These are phyloP conservation scores for Pleurotus tuber-regium DNA, from an alignment of 768 basidiomycete genomes.

Conservation along the genomic window DNA sequence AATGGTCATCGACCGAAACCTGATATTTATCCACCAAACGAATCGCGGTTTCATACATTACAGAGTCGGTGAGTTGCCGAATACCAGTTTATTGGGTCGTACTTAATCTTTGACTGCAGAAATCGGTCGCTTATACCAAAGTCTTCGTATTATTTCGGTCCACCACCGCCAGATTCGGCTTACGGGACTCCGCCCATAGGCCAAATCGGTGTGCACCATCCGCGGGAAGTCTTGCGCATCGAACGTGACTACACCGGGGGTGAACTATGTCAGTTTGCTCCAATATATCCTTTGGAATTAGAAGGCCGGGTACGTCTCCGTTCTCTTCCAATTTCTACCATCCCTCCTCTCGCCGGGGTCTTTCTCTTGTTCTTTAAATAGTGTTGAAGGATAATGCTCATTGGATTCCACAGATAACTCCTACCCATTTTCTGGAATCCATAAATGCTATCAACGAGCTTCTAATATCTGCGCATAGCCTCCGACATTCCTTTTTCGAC, in stretches of 20 bases:
- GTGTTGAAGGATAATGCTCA: not conserved
- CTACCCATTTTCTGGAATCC: conserved; percentile 85
- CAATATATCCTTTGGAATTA: conserved; percentile 87
- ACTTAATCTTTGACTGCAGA: not conserved
- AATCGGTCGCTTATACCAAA: conserved; percentile 61
- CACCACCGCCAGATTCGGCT: conserved; percentile 72
- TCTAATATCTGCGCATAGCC: conserved; percentile 83
- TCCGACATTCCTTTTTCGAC: conserved; percentile 68
- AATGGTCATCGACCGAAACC: conserved; percentile 32
- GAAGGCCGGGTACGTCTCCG: conserved; percentile 73
- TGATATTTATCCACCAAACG: conserved; percentile 42
- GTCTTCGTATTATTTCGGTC: conserved; percentile 84
- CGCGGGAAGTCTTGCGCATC: conserved; percentile 87
- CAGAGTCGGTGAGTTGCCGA: conserved; percentile 40
- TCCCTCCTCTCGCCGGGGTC: not conserved
- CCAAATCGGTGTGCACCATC: conserved; percentile 84
- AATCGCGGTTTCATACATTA: conserved; percentile 38
- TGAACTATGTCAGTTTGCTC: conserved; percentile 87
- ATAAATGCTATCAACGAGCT: conserved; percentile 89
- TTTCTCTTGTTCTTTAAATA: not conserved
- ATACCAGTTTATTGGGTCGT: conserved; percentile 3
- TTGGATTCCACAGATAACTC: conserved; percentile 63
- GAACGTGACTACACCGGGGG: conserved; percentile 93
- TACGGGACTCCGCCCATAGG: conserved; percentile 82
- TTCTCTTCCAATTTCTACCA: conserved; percentile 2